phyloP scores from a whole-genome alignment of 1,139 yeast species.

The Magnusiomyces ingens region DNA sequence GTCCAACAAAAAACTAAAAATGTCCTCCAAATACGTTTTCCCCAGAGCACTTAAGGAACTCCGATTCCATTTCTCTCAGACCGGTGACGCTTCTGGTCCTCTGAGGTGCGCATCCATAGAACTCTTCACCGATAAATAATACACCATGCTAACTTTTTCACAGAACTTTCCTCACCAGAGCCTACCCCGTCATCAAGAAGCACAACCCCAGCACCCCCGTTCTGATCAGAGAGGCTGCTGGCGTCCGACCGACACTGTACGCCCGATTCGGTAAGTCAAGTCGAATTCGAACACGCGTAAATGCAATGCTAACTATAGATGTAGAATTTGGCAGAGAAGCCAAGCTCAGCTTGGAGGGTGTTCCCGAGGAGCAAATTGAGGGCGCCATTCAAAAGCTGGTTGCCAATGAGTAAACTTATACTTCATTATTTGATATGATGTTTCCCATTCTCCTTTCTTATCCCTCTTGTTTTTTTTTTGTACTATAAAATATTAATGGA shows the following conservation, averaged over 20 bases:
- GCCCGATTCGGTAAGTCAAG: slow-evolving; percentile 49
- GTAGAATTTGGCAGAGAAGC: slow-evolving; percentile 31
- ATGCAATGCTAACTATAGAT: not conserved
- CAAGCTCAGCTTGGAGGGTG: slow-evolving; percentile 29
- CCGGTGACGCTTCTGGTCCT: slow-evolving; percentile 62
- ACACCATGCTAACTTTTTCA: too few species aligned
- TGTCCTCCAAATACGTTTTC: slow-evolving; percentile 44
- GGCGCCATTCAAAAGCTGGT: slow-evolving; percentile 6
- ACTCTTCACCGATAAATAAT: slow-evolving; percentile 10
- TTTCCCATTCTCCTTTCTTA: too few species aligned
- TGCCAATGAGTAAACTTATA: not conserved
- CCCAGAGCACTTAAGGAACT: slow-evolving; percentile 67
- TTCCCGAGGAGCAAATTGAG: slow-evolving; percentile 18
- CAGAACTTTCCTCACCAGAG: slow-evolving; percentile 51
- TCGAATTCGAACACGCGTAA: not conserved
- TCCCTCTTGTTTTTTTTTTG: too few species aligned
- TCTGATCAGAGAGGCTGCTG: slow-evolving; percentile 67
- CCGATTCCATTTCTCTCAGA: slow-evolving; percentile 73
- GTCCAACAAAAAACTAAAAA: not conserved
- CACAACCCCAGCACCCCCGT: slow-evolving; percentile 57
- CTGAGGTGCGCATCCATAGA: slow-evolving; percentile 38
- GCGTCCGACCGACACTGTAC: slow-evolving; percentile 63
- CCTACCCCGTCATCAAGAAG: slow-evolving; percentile 55
- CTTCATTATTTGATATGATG: too few species aligned
- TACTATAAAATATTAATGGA: too few species aligned